Percentiles rank a stretch among this genome's conserved stretches.
Conservation (phyloP, 345 rosid species). For the Populus davidiana region DNA sequence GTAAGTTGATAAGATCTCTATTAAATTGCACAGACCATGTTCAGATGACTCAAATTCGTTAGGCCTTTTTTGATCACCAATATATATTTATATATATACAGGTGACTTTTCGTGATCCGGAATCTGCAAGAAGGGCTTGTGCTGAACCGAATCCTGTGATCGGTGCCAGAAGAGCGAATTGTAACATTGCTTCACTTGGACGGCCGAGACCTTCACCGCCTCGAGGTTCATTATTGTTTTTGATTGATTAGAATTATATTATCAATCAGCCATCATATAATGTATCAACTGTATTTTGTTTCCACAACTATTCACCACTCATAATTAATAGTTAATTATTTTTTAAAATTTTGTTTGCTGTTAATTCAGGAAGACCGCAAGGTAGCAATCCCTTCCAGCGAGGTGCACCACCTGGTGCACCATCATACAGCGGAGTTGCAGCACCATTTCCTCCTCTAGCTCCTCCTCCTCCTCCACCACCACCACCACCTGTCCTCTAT, state of each 20-base stretch:
- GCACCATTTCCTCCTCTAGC: slow-evolving; percentile 29
- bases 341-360: background rate
- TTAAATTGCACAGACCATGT: too few species aligned
- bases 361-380: slow-evolving; percentile 57
- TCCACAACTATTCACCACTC: too few species aligned
- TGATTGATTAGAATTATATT: too few species aligned
- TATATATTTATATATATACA: slow-evolving; percentile 3
- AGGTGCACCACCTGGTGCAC: slow-evolving; percentile 26
- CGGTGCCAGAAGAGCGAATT: slow-evolving; percentile 87
- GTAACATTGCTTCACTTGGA: slow-evolving; percentile 87
- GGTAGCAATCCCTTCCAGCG: slow-evolving; percentile 57
- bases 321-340: too few species aligned
- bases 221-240: slow-evolving; percentile 41
- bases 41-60: too few species aligned
- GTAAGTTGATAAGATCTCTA: slow-evolving; percentile 39
- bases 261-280: too few species aligned
- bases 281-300: too few species aligned
- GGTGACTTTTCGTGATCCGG: slow-evolving; percentile 92
- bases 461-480: slow-evolving; percentile 28
- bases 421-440: slow-evolving; percentile 51
- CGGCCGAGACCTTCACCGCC: slow-evolving; percentile 84
- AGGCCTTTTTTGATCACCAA: background rate
- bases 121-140: slow-evolving; percentile 80
- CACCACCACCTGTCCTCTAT: slow-evolving; percentile 46
- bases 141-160: slow-evolving; percentile 77